Conservation (phyloP, 1,139 yeast genomes). For the Lodderomyces margitis region DNA sequence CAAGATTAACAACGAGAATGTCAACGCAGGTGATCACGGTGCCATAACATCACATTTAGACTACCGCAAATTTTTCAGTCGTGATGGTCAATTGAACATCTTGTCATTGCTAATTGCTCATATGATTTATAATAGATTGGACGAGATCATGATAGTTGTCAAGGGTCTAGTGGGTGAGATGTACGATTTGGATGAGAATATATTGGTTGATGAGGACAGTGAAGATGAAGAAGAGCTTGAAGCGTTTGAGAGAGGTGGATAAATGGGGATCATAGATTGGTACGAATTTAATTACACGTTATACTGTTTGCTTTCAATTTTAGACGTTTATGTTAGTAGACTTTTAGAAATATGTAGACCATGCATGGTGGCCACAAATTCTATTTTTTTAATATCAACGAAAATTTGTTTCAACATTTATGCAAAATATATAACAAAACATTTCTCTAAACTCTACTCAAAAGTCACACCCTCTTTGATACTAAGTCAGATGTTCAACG, state of each 20-base stretch:
- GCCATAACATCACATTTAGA: slow-evolving; percentile 27
- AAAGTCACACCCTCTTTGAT: slow-evolving; percentile 1
- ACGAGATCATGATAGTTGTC: slow-evolving; percentile 29
- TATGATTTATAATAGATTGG: slow-evolving; percentile 32
- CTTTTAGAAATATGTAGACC: too few relatives aligned
- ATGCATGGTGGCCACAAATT: too few relatives aligned
- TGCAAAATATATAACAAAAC: too few relatives aligned
- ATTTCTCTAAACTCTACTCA: too few relatives aligned
- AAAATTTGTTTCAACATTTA: too few relatives aligned
- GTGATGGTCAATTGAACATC: slow-evolving; percentile 33
- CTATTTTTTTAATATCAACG: too few relatives aligned
- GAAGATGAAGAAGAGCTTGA: slow-evolving; percentile 4
- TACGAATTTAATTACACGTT: too few relatives aligned
- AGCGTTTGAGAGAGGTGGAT: slow-evolving; percentile 5
- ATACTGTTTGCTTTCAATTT: too few relatives aligned
- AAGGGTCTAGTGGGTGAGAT: slow-evolving; percentile 40
- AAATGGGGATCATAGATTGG: too few relatives aligned
- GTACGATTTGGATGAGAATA: slow-evolving; percentile 21
- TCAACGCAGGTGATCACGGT: slow-evolving; percentile 11
- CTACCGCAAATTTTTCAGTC: slow-evolving; percentile 27
- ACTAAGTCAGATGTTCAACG: background rate
- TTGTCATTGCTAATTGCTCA: slow-evolving; percentile 32
- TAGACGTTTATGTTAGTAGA: too few relatives aligned
- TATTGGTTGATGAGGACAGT: slow-evolving; percentile 11
- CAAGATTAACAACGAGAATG: background rate